Evolutionary conservation across 371 early-diverging fungal genomes (phyloP).

Genomic region (Mortierella sp.): DNA sequence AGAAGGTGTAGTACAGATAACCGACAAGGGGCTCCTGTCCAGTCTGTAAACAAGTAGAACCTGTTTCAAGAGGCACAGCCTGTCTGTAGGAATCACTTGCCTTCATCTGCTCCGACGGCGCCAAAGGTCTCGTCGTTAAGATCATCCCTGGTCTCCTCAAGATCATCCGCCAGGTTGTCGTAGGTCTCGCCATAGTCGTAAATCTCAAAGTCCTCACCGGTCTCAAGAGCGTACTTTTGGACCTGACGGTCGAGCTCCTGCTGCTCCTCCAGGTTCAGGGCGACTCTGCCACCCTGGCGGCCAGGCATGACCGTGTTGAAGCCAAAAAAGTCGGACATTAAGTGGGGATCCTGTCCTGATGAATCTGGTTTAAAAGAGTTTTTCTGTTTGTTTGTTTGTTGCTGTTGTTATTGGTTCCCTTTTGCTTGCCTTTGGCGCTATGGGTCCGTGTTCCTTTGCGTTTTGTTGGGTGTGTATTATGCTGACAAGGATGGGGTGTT

Average conservation of each 20-base stretch:
- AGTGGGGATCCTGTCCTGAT: constrained; percentile 14
- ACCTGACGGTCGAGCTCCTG: constrained; percentile 64
- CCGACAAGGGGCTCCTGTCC: not conserved
- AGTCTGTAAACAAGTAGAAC: no score
- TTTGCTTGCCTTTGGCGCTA: not conserved
- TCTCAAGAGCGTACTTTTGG: constrained; percentile 61
- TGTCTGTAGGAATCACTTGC: constrained; percentile 46
- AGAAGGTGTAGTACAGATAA: not conserved
- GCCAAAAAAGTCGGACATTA: constrained; percentile 60
- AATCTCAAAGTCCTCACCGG: constrained; percentile 59
- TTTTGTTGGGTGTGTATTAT: not conserved
- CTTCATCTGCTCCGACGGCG: constrained; percentile 59
- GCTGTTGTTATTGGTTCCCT: not conserved
- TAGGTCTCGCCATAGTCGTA: constrained; percentile 60
- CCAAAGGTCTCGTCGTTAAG: constrained; percentile 92
- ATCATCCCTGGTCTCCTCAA: constrained; percentile 84
- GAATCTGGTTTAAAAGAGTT: not conserved
- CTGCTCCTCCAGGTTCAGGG: constrained; percentile 58
- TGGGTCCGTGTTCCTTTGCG: not conserved
- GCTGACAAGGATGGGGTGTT: not conserved
- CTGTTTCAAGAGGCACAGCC: not conserved
- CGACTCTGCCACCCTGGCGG: constrained; percentile 61
- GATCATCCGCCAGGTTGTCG: constrained; percentile 60
- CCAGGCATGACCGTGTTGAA: constrained; percentile 74
- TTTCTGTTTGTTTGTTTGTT: not conserved